Evolutionary conservation across 495 filamentous ascomycete species (phyloP).

Genomic region (Aspergillus carlsbadensis): DNA sequence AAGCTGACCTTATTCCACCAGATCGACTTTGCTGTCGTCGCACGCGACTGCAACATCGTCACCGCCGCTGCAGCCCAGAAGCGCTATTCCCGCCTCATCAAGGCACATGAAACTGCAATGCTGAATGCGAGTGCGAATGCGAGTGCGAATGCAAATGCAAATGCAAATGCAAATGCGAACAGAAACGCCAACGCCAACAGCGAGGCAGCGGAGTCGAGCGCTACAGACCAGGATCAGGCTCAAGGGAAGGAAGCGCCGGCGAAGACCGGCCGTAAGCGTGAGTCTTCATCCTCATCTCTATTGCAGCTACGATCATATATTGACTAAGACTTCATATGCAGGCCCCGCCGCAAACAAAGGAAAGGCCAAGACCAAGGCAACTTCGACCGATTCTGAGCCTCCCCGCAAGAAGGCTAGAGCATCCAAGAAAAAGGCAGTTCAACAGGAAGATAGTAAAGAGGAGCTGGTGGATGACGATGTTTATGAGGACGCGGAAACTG

Average conservation of each 20-base stretch:
- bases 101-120: slow-evolving; percentile 39
- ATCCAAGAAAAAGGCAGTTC: too few relatives aligned
- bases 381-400: too few relatives aligned
- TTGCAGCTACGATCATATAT: too few relatives aligned
- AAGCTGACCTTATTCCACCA: slow-evolving; percentile 19
- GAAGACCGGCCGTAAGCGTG: neutral
- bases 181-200: neutral
- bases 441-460: neutral
- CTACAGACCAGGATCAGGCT: neutral
- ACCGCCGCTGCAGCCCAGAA: slow-evolving; percentile 69
- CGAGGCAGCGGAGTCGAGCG: neutral
- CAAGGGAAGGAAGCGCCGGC: neutral
- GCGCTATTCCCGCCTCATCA: slow-evolving; percentile 63
- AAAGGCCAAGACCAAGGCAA: too few relatives aligned
- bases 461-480: neutral
- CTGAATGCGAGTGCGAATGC: neutral
- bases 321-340: too few relatives aligned
- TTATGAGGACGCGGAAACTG: neutral
- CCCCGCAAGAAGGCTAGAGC: too few relatives aligned
- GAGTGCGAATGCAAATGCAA: neutral
- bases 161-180: neutral
- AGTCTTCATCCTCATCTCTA: neutral
- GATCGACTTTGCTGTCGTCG: slow-evolving; percentile 62
- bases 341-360: too few relatives aligned
- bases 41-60: slow-evolving; percentile 61